These are phyloP conservation scores for Pleoardoris graminearum DNA, from an alignment of 2,329 filamentous ascomycete genomes.

Conservation along the genomic window DNA sequence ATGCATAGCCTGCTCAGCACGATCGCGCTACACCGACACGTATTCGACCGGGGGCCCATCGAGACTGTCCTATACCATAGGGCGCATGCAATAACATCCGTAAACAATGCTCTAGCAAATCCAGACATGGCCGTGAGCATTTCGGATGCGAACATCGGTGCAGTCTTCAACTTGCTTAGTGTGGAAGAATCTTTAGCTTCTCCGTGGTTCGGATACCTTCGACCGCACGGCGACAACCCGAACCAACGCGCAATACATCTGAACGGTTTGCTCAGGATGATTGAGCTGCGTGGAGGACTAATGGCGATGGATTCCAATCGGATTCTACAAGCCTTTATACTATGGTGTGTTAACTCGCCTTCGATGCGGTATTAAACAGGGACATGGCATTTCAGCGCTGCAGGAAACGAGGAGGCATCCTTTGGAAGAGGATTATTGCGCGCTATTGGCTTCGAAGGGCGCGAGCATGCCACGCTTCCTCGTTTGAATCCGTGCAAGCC, in stretches of 20 bases:
- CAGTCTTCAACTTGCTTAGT: constrained; percentile 44
- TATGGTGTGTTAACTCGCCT: constrained; percentile 40
- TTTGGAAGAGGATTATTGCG: background rate
- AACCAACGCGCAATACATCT: constrained; percentile 40
- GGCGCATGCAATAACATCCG: constrained; percentile 37
- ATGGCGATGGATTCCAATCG: constrained; percentile 40
- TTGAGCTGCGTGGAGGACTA: constrained; percentile 41
- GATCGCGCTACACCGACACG: constrained; percentile 39
- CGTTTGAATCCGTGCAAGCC: constrained; percentile 10
- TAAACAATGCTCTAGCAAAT: constrained; percentile 38
- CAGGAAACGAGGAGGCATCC: background rate
- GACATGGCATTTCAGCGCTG: constrained; percentile 1
- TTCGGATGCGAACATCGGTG: constrained; percentile 44
- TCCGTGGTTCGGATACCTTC: constrained; percentile 24
- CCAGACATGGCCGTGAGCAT: constrained; percentile 29
- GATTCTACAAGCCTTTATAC: constrained; percentile 47
- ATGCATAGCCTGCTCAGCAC: constrained; percentile 46
- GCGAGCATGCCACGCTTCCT: constrained; percentile 1
- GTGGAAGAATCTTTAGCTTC: constrained; percentile 40
- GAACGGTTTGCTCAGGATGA: constrained; percentile 40
- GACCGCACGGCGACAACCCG: constrained; percentile 30
- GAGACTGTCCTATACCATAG: constrained; percentile 39
- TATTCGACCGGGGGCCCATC: constrained; percentile 36
- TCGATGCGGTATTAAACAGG: background rate
- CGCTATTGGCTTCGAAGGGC: background rate